phyloP scores from a whole-genome alignment of 148 eudicot genomes.

The Agrostemma githago region DNA sequence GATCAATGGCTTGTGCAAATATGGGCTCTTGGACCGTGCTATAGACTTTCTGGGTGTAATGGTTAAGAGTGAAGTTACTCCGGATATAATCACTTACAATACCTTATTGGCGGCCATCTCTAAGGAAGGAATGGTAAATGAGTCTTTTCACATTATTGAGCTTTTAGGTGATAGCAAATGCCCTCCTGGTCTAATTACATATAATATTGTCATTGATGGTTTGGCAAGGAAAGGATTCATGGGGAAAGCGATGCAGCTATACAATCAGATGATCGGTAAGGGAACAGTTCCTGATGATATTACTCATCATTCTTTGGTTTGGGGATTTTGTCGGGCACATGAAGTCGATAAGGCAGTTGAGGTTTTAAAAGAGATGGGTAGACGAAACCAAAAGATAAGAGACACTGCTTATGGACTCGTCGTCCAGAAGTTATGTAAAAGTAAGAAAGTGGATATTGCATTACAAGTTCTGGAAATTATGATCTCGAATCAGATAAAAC shows the following conservation, averaged over 20 bases:
- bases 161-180: slow-evolving; percentile 38
- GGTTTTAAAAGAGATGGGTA: slow-evolving; percentile 53
- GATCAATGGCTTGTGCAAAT: slow-evolving; percentile 78
- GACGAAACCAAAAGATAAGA: slow-evolving; percentile 41
- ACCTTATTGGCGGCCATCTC: slow-evolving; percentile 62
- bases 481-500: slow-evolving; percentile 34
- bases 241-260: slow-evolving; percentile 65
- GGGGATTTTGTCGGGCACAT: slow-evolving; percentile 62
- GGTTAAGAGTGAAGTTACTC: slow-evolving; percentile 42
- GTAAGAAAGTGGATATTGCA: slow-evolving; percentile 52
- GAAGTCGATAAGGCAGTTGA: slow-evolving; percentile 53
- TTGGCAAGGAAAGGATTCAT: slow-evolving; percentile 60
- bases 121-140: slow-evolving; percentile 64
- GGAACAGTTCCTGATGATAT: slow-evolving; percentile 59
- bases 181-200: slow-evolving; percentile 56
- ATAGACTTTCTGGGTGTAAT: slow-evolving; percentile 58
- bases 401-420: slow-evolving; percentile 40
- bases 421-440: slow-evolving; percentile 51
- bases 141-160: slow-evolving; percentile 53
- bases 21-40: slow-evolving; percentile 70
- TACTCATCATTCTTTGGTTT: slow-evolving; percentile 63
- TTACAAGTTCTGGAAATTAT: slow-evolving; percentile 54
- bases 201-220: slow-evolving; percentile 78
- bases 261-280: slow-evolving; percentile 41
- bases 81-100: slow-evolving; percentile 77